Base-by-base conservation (phyloP, 1,139 yeast species). In the Kurtzmaniella quercitrusa region DNA sequence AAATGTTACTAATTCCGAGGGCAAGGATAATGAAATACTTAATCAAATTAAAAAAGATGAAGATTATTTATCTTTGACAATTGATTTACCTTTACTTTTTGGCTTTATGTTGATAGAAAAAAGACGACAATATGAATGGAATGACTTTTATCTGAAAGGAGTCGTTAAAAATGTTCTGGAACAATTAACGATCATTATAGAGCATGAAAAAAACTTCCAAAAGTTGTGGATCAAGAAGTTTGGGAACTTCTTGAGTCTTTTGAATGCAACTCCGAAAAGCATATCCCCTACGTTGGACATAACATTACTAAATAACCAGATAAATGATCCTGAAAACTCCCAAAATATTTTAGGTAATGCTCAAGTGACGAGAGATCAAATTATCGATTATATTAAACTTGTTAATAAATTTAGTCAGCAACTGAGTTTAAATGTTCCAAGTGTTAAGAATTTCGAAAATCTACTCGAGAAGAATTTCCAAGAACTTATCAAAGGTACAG, bases 71-170 rank as follows among this genome's bases (percentile, higher is more conserved):
- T 73, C 82, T 1, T 56, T 76, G 14, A 82, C 88, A 1, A 74
- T 82, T 15, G 96, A 89, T 57, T 60, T 90, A 42, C 97, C 98
- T 0, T 65, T 88, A 36, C 64, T 89, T 1, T 88, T 87, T 58
- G 98, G 98, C 1, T 75, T 86, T 24, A 73, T 82, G 58, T 58
- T 88, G 19, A 75, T 90, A 38, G 96, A 91, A 55, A 72, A 70
- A 41, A 63, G 85, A 44, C 74, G 95, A 43, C 82, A 93, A 49
- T 66, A 68, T 38, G 81, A 80, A 50, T 88, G 95, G 94, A 66
- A 74, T 21, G 73, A 73, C 41, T 71, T 70, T 48, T 77, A 77
- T 41, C 62, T 85, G 37, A 73, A 74, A 45, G 73, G 75, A 1
- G 58, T 79, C 1, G 74, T 76, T 0, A 66, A 68, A 34, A 75